Evolutionary conservation across 108 stramenopile genomes (phyloP).

Genomic region (Nitzschia putrida): DNA sequence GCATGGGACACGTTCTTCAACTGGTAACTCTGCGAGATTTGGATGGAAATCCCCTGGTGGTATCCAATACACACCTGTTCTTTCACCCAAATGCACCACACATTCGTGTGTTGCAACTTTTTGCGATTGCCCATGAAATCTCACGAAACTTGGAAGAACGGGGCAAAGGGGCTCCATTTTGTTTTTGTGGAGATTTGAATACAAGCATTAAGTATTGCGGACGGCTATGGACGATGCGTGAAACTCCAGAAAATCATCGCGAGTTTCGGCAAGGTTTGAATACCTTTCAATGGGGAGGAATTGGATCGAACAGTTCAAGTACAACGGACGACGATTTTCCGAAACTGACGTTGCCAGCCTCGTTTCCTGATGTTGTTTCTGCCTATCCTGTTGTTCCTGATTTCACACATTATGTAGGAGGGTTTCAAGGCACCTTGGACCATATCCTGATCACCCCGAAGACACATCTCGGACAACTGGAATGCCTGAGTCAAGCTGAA

Average conservation of each 20-base stretch:
- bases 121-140: constrained; percentile 22
- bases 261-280: constrained; percentile 53
- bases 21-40: neutral
- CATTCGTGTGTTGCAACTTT: constrained; percentile 43
- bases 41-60: constrained; percentile 4
- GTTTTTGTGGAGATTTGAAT: constrained; percentile 72
- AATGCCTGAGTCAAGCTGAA: constrained; percentile 35
- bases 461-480: constrained; percentile 35
- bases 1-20: constrained; percentile 29
- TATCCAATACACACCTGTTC: constrained; percentile 77
- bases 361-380: constrained; percentile 53
- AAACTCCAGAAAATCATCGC: constrained; percentile 39
- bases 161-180: constrained; percentile 27
- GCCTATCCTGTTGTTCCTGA: constrained; percentile 48
- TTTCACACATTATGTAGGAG: constrained; percentile 60
- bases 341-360: constrained; percentile 30
- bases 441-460: constrained; percentile 55
- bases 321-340: constrained; percentile 23
- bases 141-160: constrained; percentile 3
- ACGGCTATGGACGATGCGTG: constrained; percentile 45
- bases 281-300: constrained; percentile 41
- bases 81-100: constrained; percentile 72
- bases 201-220: constrained; percentile 41
- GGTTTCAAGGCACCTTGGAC: constrained; percentile 60
- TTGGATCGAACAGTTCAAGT: neutral